A percentile compares a stretch with the other conserved stretches of the same genome.
Evolutionary conservation across 371 early-diverging fungal genomes (phyloP).

Genomic region (Funneliformis caledonium): DNA sequence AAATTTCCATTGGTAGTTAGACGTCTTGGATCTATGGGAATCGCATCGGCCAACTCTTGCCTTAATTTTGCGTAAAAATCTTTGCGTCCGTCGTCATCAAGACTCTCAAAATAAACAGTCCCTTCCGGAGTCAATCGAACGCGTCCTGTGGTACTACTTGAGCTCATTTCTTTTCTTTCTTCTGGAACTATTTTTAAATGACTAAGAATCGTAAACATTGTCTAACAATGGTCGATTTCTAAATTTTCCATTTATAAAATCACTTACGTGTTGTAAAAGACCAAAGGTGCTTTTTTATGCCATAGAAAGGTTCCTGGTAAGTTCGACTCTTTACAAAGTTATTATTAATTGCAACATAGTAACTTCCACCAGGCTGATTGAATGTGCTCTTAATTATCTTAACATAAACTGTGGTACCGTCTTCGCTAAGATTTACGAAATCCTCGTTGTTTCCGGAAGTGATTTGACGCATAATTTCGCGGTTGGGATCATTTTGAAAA

Average conservation of each 20-base stretch:
- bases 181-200: no score
- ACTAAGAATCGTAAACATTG: no score
- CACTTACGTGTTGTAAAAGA: background rate
- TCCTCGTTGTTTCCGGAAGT: background rate
- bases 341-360: slow-evolving; percentile 15
- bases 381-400: slow-evolving; percentile 3
- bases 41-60: background rate
- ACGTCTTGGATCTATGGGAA: background rate
- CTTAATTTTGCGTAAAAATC: background rate
- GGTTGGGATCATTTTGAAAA: background rate
- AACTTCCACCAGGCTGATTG: background rate
- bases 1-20: background rate
- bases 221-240: no score
- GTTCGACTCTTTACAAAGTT: background rate
- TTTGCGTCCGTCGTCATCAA: background rate
- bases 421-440: background rate
- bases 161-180: background rate
- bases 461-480: slow-evolving; percentile 7
- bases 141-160: background rate
- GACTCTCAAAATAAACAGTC: background rate
- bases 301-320: background rate
- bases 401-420: background rate
- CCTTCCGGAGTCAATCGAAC: background rate
- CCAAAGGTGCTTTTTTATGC: background rate
- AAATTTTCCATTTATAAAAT: background rate